A percentile compares a stretch with the other conserved stretches of the same genome.
phyloP scores from a whole-genome alignment of 495 filamentous ascomycete species.

The Pyrenula massariospora region DNA sequence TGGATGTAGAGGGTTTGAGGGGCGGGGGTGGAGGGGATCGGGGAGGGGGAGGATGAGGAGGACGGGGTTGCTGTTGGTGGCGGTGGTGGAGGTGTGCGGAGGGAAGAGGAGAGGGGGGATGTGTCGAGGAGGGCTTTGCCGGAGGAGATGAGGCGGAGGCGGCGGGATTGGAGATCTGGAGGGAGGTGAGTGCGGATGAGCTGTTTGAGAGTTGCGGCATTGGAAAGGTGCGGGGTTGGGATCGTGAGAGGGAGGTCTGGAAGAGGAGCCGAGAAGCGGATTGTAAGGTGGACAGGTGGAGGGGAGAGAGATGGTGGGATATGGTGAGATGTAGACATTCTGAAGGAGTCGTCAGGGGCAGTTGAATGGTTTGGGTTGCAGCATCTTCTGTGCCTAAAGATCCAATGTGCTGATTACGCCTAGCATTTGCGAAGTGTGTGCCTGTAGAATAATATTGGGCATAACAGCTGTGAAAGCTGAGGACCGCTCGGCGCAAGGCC shows the following conservation, averaged over 20 bases:
- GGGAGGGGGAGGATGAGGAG: constrained; percentile 32
- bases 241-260: constrained; percentile 76
- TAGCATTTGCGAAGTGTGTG: too few species aligned
- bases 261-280: constrained; percentile 79
- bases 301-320: constrained; percentile 17
- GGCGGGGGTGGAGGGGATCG: constrained; percentile 39
- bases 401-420: too few species aligned
- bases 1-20: constrained; percentile 57
- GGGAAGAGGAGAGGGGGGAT: constrained; percentile 47
- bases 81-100: constrained; percentile 39
- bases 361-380: too few species aligned
- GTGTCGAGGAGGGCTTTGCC: constrained; percentile 73
- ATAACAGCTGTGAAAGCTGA: too few species aligned
- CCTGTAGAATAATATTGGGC: too few species aligned
- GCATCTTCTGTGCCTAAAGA: too few species aligned
- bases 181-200: constrained; percentile 67
- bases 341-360: too few species aligned
- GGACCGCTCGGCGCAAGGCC: too few species aligned
- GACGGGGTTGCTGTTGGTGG: constrained; percentile 5
- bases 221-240: constrained; percentile 50
- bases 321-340: constrained; percentile 5
- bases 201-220: constrained; percentile 64
- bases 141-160: constrained; percentile 76
- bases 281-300: constrained; percentile 50
- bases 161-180: constrained; percentile 42